phyloP scores from a whole-genome alignment of 305 asterid species.

The Salvia sclarea region DNA sequence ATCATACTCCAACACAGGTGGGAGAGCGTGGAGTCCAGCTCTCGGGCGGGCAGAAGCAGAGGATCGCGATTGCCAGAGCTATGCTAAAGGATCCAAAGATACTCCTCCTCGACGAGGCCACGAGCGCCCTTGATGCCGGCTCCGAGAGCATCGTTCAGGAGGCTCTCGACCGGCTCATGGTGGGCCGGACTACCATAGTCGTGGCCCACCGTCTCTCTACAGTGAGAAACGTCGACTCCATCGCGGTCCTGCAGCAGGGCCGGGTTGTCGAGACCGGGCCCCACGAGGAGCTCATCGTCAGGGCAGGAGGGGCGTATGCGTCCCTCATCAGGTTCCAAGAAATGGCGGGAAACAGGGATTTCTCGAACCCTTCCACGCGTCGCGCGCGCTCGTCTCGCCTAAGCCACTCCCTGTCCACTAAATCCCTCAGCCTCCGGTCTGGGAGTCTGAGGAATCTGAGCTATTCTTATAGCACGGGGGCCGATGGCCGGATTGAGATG shows the following conservation, averaged over 20 bases:
- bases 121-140: constrained; percentile 88
- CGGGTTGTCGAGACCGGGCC: constrained; percentile 93
- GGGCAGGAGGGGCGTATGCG: constrained; percentile 78
- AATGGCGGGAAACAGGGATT: constrained; percentile 80
- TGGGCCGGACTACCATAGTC: constrained; percentile 87
- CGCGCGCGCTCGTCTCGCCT: constrained; percentile 81
- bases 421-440: constrained; percentile 91
- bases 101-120: constrained; percentile 94
- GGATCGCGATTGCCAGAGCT: constrained; percentile 93
- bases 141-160: constrained; percentile 94
- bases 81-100: constrained; percentile 88
- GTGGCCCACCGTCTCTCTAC: constrained; percentile 97
- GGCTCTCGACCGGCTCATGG: constrained; percentile 92
- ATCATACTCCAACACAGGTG: too few relatives aligned
- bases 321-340: constrained; percentile 85
- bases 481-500: constrained; percentile 98
- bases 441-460: constrained; percentile 88
- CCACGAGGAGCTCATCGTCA: constrained; percentile 82
- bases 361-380: constrained; percentile 81
- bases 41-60: constrained; percentile 93
- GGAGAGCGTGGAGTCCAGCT: constrained; percentile 96
- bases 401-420: constrained; percentile 88
- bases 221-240: constrained; percentile 80
- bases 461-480: constrained; percentile 97
- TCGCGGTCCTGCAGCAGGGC: constrained; percentile 95